Conservation (phyloP, 2,329 filamentous ascomycete species). For the Monilinia polystroma region DNA sequence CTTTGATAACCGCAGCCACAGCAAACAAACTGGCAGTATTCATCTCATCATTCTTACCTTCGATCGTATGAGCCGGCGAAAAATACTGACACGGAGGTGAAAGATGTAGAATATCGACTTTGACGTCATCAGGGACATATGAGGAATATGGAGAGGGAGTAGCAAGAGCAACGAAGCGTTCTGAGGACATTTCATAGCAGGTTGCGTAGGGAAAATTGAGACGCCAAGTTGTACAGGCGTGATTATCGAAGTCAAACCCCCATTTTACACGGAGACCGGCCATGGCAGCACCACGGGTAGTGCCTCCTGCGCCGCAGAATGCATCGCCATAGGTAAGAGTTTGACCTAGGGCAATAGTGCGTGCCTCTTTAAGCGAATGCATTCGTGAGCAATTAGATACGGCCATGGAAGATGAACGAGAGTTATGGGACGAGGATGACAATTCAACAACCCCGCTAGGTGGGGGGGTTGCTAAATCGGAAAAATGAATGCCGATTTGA, state of each 20-base stretch:
- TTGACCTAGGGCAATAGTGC: constrained; percentile 41
- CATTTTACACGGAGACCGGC: constrained; percentile 60
- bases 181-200: constrained; percentile 50
- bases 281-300: constrained; percentile 59
- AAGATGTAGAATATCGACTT: constrained; percentile 69
- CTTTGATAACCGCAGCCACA: constrained; percentile 55
- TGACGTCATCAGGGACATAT: constrained; percentile 36
- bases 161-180: constrained; percentile 48
- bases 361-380: constrained; percentile 23
- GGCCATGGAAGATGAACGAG: background rate
- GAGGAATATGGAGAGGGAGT: constrained; percentile 15
- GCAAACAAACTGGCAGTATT: constrained; percentile 63
- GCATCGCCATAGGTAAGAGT: constrained; percentile 68
- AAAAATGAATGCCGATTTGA: constrained; percentile 26
- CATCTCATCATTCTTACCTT: constrained; percentile 58
- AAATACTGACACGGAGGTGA: constrained; percentile 78
- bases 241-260: constrained; percentile 59
- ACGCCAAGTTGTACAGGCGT: constrained; percentile 33
- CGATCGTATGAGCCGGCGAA: constrained; percentile 66
- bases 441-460: constrained; percentile 32
- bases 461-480: constrained; percentile 27
- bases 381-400: constrained; percentile 19
- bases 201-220: constrained; percentile 40
- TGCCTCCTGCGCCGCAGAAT: constrained; percentile 73
- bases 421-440: background rate